Evolutionary conservation across 805 yeast genomes (phyloP), one percentile per base, ranked within the genome.

Genomic region (Starmerella bombi): DNA sequence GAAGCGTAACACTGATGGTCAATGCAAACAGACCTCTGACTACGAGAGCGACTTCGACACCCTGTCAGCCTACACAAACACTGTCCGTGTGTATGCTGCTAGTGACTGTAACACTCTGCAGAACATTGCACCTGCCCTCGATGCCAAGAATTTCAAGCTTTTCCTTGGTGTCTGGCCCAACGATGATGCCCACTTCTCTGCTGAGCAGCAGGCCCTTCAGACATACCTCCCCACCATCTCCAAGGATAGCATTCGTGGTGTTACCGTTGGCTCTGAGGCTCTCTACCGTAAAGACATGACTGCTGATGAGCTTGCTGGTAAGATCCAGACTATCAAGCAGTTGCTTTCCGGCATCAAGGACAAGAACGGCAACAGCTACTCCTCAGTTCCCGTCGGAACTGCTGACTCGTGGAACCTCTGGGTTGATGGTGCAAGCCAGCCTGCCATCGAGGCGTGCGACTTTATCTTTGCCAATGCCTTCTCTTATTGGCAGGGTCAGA

Each of bases 401-500:
- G 96, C 84, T 50, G 97, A 88, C 64, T 85, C 96, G 2, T 88
- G 97, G 97, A 82, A 88, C 62, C 70, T 81, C 48, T 62, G 82
- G 48, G 94, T 85, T 51, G 93, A 83, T 56, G 91, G 80, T 55
- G 74, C 69, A 51, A 68, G 77, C 50, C 54, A 64, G 38, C 73
- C 79, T 20, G 94, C 80, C 42, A 77, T 88, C 58, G 54, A 74
- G 60, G 86, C 84, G 38, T 68, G 93, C 36, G 97, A 88, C 61
- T 68, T 83, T 55, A 75, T 85, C 46, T 80, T 78, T 61, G 93
- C 94, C 57, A 88, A 88, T 60, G 96, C 95, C 37, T 88, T 88
- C 73, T 82, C 96, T 7, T 88, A 86, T 77, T 88, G 97, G 97
- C 97, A 88, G 69, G 96, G 96, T 33, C 96, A 85, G 69, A 71